Base-by-base conservation (phyloP, 148 eudicot genomes). In the Camellia sinensis region DNA sequence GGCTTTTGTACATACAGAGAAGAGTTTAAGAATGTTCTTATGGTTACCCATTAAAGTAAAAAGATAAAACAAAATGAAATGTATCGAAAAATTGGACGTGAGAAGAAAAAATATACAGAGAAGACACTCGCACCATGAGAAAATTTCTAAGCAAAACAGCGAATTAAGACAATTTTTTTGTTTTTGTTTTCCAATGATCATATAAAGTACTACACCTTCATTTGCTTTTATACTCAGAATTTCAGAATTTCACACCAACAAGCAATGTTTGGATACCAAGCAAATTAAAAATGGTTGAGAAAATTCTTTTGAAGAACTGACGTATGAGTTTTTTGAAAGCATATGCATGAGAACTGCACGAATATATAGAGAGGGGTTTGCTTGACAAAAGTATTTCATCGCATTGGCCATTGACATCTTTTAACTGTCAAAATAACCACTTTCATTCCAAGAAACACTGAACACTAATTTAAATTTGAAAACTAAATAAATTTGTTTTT, bases 401-500 rank as follows among this genome's bases (percentile, higher is more conserved):
- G 4, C 3, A 14, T 9, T 29, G 54, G 8, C 69, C 79, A 46
- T 76, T 76, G 79, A 45, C 11, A 13, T 19, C 19, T 44, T 40
- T 15, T 61, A 15, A 75, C 54, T 19, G 40, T 14, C 37, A 77
- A 64, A 45, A 63, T 61, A 77, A 54, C 41, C 60, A 56, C 79
- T 13, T 15, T 41, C 13, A 17, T 60, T 41, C 6, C 10, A 21
- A n/a, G 40, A 14, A 44, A 45, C 17, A 45, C 9, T 12, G 9
- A 12, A 44, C 78, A 45, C 69, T 76, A 21, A 48, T 77, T 77
- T 65, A 45, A 77, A 77, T 43, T 77, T 64, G 41, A 70, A 75
- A 61, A 75, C 52, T 43, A n/a, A 60, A 7, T 74, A 53, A 53
- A 7, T 53, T 19, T 12, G n/a, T 41, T 76, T 45, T 15, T 48